Evolutionary conservation across 345 rosid species (phyloP).

Genomic region (Aegle marmelos): DNA sequence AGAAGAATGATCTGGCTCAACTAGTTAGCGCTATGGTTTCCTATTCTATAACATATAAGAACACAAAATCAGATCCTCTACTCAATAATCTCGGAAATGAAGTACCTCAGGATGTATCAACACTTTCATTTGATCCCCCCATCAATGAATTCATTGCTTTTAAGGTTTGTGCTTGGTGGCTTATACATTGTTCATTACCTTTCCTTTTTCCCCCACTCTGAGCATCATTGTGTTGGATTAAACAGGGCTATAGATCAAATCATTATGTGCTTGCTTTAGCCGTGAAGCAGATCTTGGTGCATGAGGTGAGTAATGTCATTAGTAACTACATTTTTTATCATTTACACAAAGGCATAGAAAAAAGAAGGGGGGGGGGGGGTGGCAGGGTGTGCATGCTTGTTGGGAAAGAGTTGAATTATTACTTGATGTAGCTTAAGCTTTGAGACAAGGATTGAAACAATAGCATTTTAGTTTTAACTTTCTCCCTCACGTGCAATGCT

Average conservation of each 20-base stretch:
- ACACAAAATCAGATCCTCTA: conserved; percentile 42
- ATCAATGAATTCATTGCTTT: conserved; percentile 61
- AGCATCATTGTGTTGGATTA: conserved; percentile 23
- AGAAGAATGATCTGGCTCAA: conserved; percentile 63
- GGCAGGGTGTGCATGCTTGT: background rate
- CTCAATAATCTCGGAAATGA: conserved; percentile 39
- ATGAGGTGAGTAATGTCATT: conserved; percentile 56
- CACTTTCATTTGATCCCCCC: conserved; percentile 73
- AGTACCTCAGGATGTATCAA: conserved; percentile 44
- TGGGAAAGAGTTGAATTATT: background rate
- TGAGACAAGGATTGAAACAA: background rate
- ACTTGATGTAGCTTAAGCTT: background rate
- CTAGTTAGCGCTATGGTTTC: conserved; percentile 70
- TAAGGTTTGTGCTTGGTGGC: conserved; percentile 48
- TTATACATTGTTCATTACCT: background rate
- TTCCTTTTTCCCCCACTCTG: background rate
- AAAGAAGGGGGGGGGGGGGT: background rate
- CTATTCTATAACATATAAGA: conserved; percentile 72
- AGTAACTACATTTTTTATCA: background rate
- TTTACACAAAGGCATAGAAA: background rate
- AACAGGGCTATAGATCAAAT: conserved; percentile 58
- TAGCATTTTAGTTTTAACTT: background rate
- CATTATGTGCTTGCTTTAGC: conserved; percentile 64
- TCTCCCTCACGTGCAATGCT: background rate
- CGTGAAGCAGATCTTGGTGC: conserved; percentile 81